phyloP scores from a whole-genome alignment of 2,329 filamentous ascomycete species.

The Capronia americana region DNA sequence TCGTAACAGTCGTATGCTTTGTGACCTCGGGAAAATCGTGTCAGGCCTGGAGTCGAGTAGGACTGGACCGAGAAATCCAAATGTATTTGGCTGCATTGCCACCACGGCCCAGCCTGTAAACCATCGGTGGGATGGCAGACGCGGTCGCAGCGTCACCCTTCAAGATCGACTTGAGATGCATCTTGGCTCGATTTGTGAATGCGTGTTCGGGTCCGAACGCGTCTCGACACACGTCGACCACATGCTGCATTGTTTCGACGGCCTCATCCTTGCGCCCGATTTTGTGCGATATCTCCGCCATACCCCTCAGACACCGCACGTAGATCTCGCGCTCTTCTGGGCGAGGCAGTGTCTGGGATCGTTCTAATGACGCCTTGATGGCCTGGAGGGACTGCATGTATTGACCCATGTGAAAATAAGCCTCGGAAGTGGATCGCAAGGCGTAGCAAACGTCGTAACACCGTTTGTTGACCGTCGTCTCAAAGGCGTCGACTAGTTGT shows the following conservation, averaged over 20 bases:
- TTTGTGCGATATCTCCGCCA: slow-evolving; percentile 39
- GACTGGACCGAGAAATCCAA: slow-evolving; percentile 39
- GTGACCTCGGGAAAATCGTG: background rate
- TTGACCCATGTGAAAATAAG: slow-evolving; percentile 38
- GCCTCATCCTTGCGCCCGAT: slow-evolving; percentile 37
- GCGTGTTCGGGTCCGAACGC: slow-evolving; percentile 39
- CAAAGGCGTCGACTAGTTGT: slow-evolving; percentile 39
- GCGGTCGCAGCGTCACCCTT: slow-evolving; percentile 34
- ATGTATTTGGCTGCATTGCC: slow-evolving; percentile 39
- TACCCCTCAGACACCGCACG: slow-evolving; percentile 37
- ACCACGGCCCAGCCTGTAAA: slow-evolving; percentile 39
- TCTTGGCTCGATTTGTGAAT: slow-evolving; percentile 38
- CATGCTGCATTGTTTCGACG: slow-evolving; percentile 38
- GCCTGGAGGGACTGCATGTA: slow-evolving; percentile 37
- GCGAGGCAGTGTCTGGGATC: slow-evolving; percentile 32
- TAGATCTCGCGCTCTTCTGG: slow-evolving; percentile 40
- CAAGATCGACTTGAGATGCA: slow-evolving; percentile 39
- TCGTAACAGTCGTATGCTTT: slow-evolving; percentile 17
- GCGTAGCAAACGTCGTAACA: slow-evolving; percentile 40
- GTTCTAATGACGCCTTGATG: slow-evolving; percentile 36
- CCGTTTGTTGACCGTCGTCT: slow-evolving; percentile 36
- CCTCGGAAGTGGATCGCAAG: slow-evolving; percentile 38
- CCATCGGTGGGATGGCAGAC: slow-evolving; percentile 38
- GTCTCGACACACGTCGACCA: slow-evolving; percentile 38
- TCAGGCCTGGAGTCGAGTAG: slow-evolving; percentile 38